Conservation (phyloP, 2,329 filamentous ascomycete genomes). For the Exophiala sideris region DNA sequence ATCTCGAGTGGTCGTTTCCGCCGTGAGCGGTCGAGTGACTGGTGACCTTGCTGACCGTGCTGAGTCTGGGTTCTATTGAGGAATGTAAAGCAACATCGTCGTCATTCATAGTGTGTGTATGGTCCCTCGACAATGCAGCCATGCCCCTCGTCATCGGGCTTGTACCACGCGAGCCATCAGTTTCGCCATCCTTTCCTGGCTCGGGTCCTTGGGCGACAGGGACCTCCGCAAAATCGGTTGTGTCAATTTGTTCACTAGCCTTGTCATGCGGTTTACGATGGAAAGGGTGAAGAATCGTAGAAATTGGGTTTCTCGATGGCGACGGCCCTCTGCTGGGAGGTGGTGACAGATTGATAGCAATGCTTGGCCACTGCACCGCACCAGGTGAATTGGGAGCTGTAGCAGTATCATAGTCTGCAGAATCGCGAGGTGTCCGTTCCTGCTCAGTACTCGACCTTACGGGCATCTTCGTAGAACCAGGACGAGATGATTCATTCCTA, state of each 20-base stretch:
- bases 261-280: conserved; percentile 27
- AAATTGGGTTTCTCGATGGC: conserved; percentile 57
- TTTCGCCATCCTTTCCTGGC: conserved; percentile 7
- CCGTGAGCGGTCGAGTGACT: conserved; percentile 46
- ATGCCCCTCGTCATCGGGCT: conserved; percentile 21
- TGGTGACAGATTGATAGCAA: conserved; percentile 62
- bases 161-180: conserved; percentile 21
- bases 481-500: conserved; percentile 13
- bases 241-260: conserved; percentile 40
- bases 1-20: conserved; percentile 51
- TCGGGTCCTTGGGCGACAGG: conserved; percentile 4
- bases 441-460: conserved; percentile 19
- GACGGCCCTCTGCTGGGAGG: conserved; percentile 61
- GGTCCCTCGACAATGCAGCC: conserved; percentile 22
- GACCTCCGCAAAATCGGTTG: conserved; percentile 33
- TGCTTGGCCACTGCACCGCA: conserved; percentile 52
- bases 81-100: conserved; percentile 7
- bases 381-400: conserved; percentile 42
- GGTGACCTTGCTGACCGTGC: conserved; percentile 33
- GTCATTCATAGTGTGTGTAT: conserved; percentile 5
- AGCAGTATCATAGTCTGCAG: conserved; percentile 43
- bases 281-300: conserved; percentile 39
- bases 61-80: conserved; percentile 11
- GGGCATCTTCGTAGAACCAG: conserved; percentile 2
- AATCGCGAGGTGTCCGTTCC: conserved; percentile 31